phyloP scores from a whole-genome alignment of 352 stramenopile species.

The Pythium rhizo-oryzae region DNA sequence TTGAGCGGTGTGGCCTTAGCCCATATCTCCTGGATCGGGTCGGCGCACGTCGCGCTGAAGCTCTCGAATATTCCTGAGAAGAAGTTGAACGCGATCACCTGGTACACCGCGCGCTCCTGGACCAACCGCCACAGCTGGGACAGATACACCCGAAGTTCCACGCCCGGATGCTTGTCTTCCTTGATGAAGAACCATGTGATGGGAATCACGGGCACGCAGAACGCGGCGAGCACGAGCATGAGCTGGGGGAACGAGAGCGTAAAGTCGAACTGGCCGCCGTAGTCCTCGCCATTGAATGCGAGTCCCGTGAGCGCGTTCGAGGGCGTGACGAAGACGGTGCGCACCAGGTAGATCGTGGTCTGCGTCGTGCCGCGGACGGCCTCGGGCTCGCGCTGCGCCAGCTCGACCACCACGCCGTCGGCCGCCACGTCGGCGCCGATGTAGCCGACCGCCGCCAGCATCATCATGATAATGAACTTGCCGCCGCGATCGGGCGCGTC shows the following conservation, averaged over 20 bases:
- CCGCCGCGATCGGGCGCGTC: conserved; percentile 35
- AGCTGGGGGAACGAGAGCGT: conserved; percentile 45
- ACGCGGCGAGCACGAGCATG: conserved; percentile 49
- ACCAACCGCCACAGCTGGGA: conserved; percentile 31
- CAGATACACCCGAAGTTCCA: conserved; percentile 20
- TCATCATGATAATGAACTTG: conserved; percentile 60
- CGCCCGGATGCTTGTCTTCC: conserved; percentile 42
- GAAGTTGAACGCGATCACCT: conserved; percentile 44
- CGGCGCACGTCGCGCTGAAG: conserved; percentile 42
- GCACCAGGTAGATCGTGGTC: conserved; percentile 13
- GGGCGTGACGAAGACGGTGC: conserved; percentile 44
- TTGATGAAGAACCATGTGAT: conserved; percentile 56
- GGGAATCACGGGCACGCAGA: conserved; percentile 38
- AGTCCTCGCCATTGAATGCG: conserved; percentile 51
- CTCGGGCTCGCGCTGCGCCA: conserved; percentile 52
- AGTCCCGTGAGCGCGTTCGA: conserved; percentile 46
- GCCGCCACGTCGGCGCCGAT: conserved; percentile 49
- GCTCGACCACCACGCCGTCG: conserved; percentile 55
- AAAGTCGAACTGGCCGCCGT: conserved; percentile 52
- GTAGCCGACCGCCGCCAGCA: conserved; percentile 52
- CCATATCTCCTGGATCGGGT: conserved; percentile 38
- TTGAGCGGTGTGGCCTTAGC: conserved; percentile 21
- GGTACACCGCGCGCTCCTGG: conserved; percentile 40
- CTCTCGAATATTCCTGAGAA: conserved; percentile 41
- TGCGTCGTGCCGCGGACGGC: conserved; percentile 22